Base-by-base conservation (phyloP, 2,329 filamentous ascomycete genomes). In the Paecilomyces variotii region DNA sequence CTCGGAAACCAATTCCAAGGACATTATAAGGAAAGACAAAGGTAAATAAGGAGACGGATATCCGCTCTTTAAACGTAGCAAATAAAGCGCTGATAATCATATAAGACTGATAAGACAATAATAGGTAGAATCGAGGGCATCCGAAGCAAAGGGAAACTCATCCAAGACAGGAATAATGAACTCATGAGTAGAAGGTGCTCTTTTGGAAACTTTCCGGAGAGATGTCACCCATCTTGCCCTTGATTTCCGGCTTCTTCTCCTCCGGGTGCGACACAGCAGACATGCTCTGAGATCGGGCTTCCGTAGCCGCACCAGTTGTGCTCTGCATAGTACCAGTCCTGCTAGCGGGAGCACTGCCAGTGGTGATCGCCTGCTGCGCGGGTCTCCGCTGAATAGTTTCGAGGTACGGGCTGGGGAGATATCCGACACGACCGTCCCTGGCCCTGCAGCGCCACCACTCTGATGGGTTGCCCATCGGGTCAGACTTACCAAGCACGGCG, bases 361-460 rank as follows among this genome's bases (percentile, higher is more conserved):
- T 67, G 1, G 76, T 77, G 61, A 79, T 75, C 25, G 75, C 73
- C 53, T 78, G 76, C 59, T 79, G 73, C 4, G 67, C 66, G 10
- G 73, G 74, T 60, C 79, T 77, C 56, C 84, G 77, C 68, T 87
- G 82, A 54, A 94, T 86, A 0, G 81, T 83, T 75, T 96, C 91
- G 28, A 99, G 82, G 69, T 97, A 99, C 1, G 91, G 92, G 1
- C 88, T 86, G 1, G 95, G 94, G 4, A 99, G 82, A 71, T 97
- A 99, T 6, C 94, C 94, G 67, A 96, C 87, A 27, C 91, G 84
- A 53, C 91, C 92, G 71, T 97, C 91, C 61, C 94, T 84, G 12
- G 93, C 89, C 57, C 94, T 84, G 76, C 95, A 99, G 64, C 88
- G 86, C 94, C 94, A 99, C 94, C 94, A 99, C 71, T 99, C 93